Evolutionary conservation across 2,329 filamentous ascomycete species (phyloP).

Genomic region (Fusarium sterilihyphosum): DNA sequence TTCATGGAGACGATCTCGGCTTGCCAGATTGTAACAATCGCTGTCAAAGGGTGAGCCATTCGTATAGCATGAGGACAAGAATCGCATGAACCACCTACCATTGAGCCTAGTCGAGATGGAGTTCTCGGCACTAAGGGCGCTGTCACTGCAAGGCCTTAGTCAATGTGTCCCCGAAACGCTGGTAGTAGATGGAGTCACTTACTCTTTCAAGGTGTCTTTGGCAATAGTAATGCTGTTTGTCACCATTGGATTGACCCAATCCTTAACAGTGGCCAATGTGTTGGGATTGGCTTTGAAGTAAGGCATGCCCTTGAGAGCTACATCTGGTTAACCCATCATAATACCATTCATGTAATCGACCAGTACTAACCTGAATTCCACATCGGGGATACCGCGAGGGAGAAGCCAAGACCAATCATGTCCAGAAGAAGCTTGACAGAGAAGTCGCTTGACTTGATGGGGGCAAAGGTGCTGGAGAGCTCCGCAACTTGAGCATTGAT

Average conservation of each 20-base stretch:
- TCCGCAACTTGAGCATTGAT: not conserved
- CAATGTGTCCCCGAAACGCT: rapidly evolving
- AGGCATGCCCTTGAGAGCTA: not conserved
- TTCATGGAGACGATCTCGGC: not conserved
- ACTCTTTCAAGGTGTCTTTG: not conserved
- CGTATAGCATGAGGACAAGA: rapidly evolving
- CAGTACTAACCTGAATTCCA: not conserved
- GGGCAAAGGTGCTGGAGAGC: not conserved
- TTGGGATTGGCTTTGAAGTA: not conserved
- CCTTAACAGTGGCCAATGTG: not conserved
- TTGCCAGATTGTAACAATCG: not conserved
- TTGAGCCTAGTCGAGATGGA: not conserved
- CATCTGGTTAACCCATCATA: not conserved
- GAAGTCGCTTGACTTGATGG: not conserved
- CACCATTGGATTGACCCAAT: not conserved
- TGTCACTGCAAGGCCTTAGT: not conserved
- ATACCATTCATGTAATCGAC: rapidly evolving
- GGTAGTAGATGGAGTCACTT: rapidly evolving
- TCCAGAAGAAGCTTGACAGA: not conserved
- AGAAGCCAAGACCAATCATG: not conserved
- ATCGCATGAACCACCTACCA: not conserved
- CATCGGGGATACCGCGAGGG: not conserved
- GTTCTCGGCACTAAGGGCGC: not conserved
- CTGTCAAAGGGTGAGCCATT: not conserved
- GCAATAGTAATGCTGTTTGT: not conserved